Conservation (phyloP, 176 grass and related monocot genomes). For the Dendrocalamus sinicus region DNA sequence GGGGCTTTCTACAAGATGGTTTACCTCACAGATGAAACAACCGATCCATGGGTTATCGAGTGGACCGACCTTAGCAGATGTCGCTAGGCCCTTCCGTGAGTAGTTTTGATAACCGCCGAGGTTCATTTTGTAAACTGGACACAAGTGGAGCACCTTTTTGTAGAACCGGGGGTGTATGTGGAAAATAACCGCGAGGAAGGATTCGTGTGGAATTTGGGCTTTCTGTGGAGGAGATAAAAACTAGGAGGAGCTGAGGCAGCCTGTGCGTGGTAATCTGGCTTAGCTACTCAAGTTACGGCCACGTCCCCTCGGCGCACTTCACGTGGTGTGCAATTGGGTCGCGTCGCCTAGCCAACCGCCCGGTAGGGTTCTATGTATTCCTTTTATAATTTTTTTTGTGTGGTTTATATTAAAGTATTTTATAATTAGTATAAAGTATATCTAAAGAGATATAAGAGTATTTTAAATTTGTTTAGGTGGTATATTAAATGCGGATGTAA, state of each 20-base stretch:
- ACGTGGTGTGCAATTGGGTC: constrained; percentile 22
- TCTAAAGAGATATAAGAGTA: too few relatives aligned
- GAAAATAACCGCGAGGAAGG: neutral
- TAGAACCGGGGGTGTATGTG: neutral
- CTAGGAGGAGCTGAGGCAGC: neutral
- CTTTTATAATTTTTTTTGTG: too few relatives aligned
- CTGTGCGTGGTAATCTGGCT: too few relatives aligned
- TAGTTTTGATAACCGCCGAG: neutral
- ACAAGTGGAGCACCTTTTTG: neutral
- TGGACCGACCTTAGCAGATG: too few relatives aligned
- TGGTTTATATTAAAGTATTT: too few relatives aligned
- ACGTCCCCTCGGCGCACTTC: constrained; percentile 50
- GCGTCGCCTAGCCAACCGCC: too few relatives aligned
- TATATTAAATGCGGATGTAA: too few relatives aligned
- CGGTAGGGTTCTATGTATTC: too few relatives aligned
- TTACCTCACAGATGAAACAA: neutral
- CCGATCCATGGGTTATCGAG: too few relatives aligned
- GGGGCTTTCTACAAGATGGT: neutral
- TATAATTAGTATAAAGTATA: too few relatives aligned
- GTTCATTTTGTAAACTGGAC: neutral
- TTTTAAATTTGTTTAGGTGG: too few relatives aligned
- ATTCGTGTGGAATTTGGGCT: constrained; percentile 15
- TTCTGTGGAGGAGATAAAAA: neutral
- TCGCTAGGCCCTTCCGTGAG: neutral
- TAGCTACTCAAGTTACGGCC: neutral